These are phyloP conservation scores for Dendrocalamus sinicus DNA, from an alignment of 176 grass and related monocot species.

Conservation along the genomic window DNA sequence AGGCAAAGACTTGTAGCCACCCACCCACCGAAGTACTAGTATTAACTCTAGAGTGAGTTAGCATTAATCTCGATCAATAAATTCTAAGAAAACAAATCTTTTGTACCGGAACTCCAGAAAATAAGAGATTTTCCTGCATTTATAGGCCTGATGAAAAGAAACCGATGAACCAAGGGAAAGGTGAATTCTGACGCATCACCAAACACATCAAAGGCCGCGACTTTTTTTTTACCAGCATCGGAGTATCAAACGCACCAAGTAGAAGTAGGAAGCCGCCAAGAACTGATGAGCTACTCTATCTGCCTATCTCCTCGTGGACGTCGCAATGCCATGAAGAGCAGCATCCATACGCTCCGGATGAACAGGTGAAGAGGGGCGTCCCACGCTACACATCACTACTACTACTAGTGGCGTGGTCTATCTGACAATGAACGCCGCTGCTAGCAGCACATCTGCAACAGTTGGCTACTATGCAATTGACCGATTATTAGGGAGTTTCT, in stretches of 20 bases:
- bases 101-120: neutral
- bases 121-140: constrained; percentile 1
- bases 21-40: neutral
- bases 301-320: constrained; percentile 18
- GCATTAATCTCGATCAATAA: constrained; percentile 43
- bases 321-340: neutral
- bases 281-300: neutral
- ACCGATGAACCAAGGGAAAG: neutral
- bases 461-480: neutral
- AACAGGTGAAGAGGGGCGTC: neutral
- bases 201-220: neutral
- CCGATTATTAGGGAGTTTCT: neutral
- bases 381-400: neutral
- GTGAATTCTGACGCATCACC: neutral
- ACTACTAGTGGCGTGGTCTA: neutral
- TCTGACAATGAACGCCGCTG: neutral
- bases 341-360: neutral
- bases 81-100: constrained; percentile 11
- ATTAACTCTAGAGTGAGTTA: neutral
- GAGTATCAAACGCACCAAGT: neutral
- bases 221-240: constrained; percentile 24
- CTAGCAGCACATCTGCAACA: neutral
- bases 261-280: constrained; percentile 1
- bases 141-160: neutral
- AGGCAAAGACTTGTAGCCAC: constrained; percentile 29